Base-by-base conservation (phyloP, 352 stramenopile species). In the Pythium brachiatum region DNA sequence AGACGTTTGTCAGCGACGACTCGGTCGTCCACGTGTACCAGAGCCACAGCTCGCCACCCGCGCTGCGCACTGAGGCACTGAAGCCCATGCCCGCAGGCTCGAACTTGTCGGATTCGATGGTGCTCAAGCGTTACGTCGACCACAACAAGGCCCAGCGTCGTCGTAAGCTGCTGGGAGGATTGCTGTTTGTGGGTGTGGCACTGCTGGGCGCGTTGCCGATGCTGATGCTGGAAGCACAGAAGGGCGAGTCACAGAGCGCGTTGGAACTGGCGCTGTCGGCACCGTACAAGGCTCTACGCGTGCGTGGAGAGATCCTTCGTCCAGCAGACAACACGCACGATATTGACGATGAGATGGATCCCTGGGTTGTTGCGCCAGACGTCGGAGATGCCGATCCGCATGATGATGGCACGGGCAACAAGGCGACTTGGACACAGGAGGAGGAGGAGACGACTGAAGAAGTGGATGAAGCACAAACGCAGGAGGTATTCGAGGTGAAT, bases 71-170 rank as follows among this genome's bases (percentile, higher is more conserved):
- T 0, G 18, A 32, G 20, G 20, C 53, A 34, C 20, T 36, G 13
- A 56, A 32, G 20, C 16, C 26, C 4, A 43, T 27, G 5, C 8
- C 20, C 1, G 20, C 5, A 7, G 12, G 46, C 12, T 11, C 36
- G 25, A 21, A 20, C 18, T 36, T 62, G 9, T 64, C 57, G 26
- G 65, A 72, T 7, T 64, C 65, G 41, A 72, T 53, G 21, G 57
- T 68, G 55, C 48, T 72, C 16, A 59, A 62, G 59, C 55, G 47
- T 36, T 72, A 68, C 43, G 48, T 61, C 2, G 59, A 72, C 18
- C 65, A 68, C 53, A 56, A 68, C 36, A 60, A 54, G 9, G 48
- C 54, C 5, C 52, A 64, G 58, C 59, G 59, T 4, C 65, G 65
- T 12, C 65, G 65, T 1, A 72, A 67, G 65, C 29, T 65, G 2